Evolutionary conservation across 2,329 filamentous ascomycete species (phyloP).

Genomic region (Hysterium pulicare): DNA sequence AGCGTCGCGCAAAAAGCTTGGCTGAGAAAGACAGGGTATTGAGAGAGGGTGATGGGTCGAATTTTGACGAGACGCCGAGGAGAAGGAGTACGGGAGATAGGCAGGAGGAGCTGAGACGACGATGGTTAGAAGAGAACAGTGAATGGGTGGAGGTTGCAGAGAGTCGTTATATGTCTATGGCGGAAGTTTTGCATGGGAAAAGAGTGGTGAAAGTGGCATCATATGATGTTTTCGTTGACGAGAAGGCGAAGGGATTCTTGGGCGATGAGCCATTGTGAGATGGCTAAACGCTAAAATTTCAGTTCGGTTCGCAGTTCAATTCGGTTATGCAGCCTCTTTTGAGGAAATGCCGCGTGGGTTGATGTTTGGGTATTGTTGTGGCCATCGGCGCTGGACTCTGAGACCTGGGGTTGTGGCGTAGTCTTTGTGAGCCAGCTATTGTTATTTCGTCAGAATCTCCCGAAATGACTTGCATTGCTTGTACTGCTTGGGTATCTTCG

Average conservation of each 20-base stretch:
- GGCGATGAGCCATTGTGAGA: background rate
- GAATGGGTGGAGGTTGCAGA: background rate
- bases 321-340: background rate
- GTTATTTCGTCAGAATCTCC: too few relatives aligned
- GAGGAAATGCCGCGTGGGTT: background rate
- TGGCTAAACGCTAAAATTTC: too few relatives aligned
- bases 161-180: background rate
- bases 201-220: background rate
- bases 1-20: background rate
- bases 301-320: background rate
- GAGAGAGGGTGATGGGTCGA: background rate
- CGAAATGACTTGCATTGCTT: too few relatives aligned
- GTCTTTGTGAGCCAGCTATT: too few relatives aligned
- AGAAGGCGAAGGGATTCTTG: background rate
- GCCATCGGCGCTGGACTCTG: background rate
- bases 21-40: background rate
- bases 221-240: background rate
- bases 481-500: too few relatives aligned
- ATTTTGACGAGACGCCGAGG: too few relatives aligned
- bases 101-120: background rate
- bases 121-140: background rate
- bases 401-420: background rate
- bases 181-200: background rate
- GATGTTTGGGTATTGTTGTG: background rate
- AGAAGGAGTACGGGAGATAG: background rate